Evolutionary conservation across 2,329 filamentous ascomycete genomes (phyloP).

Genomic region (Talaromyces sp.): DNA sequence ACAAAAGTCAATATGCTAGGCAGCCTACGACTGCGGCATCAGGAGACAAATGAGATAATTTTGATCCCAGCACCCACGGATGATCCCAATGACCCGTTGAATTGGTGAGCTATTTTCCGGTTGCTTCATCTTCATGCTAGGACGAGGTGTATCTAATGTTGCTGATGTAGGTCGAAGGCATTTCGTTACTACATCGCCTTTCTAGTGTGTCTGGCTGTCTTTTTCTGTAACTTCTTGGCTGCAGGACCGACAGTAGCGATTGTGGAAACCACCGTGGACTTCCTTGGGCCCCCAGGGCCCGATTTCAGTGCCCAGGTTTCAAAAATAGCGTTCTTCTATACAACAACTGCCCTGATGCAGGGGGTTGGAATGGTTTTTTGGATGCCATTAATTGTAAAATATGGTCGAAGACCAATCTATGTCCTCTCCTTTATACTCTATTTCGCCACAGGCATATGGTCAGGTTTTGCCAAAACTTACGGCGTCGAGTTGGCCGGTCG

Average conservation of each 20-base stretch:
- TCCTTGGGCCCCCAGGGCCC: constrained; percentile 26
- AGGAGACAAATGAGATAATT: constrained; percentile 42
- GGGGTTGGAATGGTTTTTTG: constrained; percentile 35
- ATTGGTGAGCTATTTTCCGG: constrained; percentile 29
- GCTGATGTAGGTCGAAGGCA: neutral
- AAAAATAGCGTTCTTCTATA: constrained; percentile 50
- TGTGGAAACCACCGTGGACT: constrained; percentile 42
- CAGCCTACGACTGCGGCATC: constrained; percentile 10
- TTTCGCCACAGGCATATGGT: neutral
- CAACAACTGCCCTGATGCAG: constrained; percentile 47
- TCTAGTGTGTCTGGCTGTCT: constrained; percentile 39
- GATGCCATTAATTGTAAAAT: constrained; percentile 34
- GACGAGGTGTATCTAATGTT: neutral
- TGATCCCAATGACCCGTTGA: constrained; percentile 50
- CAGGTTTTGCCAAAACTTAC: neutral
- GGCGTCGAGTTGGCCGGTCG: constrained; percentile 33
- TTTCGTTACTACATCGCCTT: constrained; percentile 39
- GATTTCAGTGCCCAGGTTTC: constrained; percentile 5
- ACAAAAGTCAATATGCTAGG: neutral
- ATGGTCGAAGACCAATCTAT: constrained; percentile 30
- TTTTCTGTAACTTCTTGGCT: constrained; percentile 53
- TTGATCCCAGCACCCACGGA: constrained; percentile 46
- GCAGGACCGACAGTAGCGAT: constrained; percentile 52
- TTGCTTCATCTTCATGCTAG: neutral
- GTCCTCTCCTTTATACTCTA: constrained; percentile 1